Conservation (phyloP, 805 yeast species). For the Danielia oregonensis region DNA sequence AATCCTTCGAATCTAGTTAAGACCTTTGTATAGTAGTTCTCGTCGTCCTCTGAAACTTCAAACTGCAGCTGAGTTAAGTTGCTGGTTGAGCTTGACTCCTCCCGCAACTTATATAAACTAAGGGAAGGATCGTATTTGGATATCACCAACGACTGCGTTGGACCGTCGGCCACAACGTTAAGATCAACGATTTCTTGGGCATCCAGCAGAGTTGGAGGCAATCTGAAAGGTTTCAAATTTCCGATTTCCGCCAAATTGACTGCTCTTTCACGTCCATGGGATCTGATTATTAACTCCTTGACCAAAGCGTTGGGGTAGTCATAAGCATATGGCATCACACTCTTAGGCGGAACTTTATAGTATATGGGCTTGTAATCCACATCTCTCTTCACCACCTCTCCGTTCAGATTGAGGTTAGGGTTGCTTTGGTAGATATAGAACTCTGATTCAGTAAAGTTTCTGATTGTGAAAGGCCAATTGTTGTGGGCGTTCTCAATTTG, state of each 20-base stretch:
- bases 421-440: constrained; percentile 83
- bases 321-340: constrained; percentile 98
- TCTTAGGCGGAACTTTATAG: constrained; percentile 79
- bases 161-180: constrained; percentile 95
- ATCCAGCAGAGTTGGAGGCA: constrained; percentile 46
- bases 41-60: constrained; percentile 53
- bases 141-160: constrained; percentile 82
- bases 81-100: constrained; percentile 21
- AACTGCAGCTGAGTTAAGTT: constrained; percentile 43
- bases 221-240: constrained; percentile 76
- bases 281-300: constrained; percentile 72
- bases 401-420: constrained; percentile 66
- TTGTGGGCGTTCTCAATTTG: constrained; percentile 68
- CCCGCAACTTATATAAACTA: constrained; percentile 64
- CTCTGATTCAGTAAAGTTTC: constrained; percentile 87
- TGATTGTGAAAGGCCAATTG: constrained; percentile 88
- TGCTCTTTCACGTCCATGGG: constrained; percentile 70
- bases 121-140: constrained; percentile 75
- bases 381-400: constrained; percentile 45
- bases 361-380: constrained; percentile 69
- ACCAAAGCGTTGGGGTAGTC: constrained; percentile 89
- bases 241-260: constrained; percentile 93
- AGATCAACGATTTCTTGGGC: constrained; percentile 64
- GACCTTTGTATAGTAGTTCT: constrained; percentile 49
- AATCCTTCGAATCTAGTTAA: constrained; percentile 74